phyloP scores from a whole-genome alignment of 768 basidiomycete species.

The Amanita polypyramis region DNA sequence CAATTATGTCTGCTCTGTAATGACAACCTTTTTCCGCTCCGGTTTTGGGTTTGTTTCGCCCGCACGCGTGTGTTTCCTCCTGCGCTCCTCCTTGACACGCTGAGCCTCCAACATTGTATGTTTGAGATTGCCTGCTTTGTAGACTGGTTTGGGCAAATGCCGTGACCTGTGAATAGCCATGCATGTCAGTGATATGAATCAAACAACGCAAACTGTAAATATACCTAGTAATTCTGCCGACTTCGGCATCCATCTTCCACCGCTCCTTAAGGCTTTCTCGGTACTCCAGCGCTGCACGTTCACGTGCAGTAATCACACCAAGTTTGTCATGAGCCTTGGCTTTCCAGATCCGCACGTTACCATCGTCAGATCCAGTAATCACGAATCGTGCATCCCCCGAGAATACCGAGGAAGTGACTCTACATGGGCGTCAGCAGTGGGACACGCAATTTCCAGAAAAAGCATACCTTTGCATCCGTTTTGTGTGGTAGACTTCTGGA shows the following conservation, averaged over 20 bases:
- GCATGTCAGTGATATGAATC: background rate
- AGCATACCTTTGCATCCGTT: slow-evolving; percentile 91
- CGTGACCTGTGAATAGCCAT: slow-evolving; percentile 39
- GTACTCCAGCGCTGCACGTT: slow-evolving; percentile 89
- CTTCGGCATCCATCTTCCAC: slow-evolving; percentile 79
- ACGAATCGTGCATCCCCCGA: slow-evolving; percentile 89
- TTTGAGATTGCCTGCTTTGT: slow-evolving; percentile 82
- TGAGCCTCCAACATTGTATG: slow-evolving; percentile 85
- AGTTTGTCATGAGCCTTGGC: slow-evolving; percentile 86
- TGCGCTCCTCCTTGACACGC: slow-evolving; percentile 39
- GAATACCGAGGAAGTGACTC: slow-evolving; percentile 83
- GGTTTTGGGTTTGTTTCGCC: slow-evolving; percentile 84
- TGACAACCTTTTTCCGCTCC: slow-evolving; percentile 81
- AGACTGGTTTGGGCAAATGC: slow-evolving; percentile 84
- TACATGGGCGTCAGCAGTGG: slow-evolving; percentile 17
- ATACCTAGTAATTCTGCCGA: slow-evolving; percentile 73
- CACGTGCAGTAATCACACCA: slow-evolving; percentile 82
- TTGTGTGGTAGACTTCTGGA: slow-evolving; percentile 93
- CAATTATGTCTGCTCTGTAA: slow-evolving; percentile 61
- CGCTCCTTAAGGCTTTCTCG: slow-evolving; percentile 77
- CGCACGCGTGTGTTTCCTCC: slow-evolving; percentile 65
- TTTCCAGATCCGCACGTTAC: slow-evolving; percentile 94
- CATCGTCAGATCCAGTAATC: slow-evolving; percentile 86
- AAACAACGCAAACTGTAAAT: slow-evolving; percentile 19
- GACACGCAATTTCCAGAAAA: background rate